Conservation (phyloP, 768 basidiomycete species). For the Russula abietina region DNA sequence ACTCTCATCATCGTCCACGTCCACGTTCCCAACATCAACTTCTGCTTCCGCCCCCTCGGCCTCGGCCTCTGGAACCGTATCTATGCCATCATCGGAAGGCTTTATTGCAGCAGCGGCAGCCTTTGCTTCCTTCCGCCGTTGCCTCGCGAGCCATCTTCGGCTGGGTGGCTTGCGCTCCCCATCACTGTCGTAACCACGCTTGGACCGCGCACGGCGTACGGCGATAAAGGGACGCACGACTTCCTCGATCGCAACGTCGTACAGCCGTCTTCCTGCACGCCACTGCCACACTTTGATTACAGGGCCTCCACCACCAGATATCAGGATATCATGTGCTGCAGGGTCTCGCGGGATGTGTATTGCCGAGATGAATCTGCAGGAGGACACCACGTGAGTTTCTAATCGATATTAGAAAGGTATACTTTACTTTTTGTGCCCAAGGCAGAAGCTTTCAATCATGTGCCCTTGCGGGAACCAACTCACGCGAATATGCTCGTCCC, state of each 20-base stretch:
- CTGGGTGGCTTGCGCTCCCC: constrained; percentile 24
- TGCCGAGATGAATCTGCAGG: constrained; percentile 71
- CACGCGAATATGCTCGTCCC: constrained; percentile 93
- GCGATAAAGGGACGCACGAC: constrained; percentile 36
- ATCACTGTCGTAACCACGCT: constrained; percentile 26
- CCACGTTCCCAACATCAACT: constrained; percentile 23
- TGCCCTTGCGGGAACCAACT: constrained; percentile 87
- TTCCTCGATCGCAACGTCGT: constrained; percentile 45
- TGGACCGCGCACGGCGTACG: constrained; percentile 33
- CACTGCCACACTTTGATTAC: constrained; percentile 76
- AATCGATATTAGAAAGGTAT: background rate
- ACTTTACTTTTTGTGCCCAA: constrained; percentile 72
- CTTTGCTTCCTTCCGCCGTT: constrained; percentile 25
- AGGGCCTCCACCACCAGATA: constrained; percentile 88
- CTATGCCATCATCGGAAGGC: background rate
- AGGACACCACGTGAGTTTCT: background rate
- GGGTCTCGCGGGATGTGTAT: constrained; percentile 55
- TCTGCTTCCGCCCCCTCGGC: constrained; percentile 5
- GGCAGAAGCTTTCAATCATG: constrained; percentile 78
- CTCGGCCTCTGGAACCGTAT: background rate
- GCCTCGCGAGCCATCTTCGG: constrained; percentile 20
- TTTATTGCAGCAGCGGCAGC: background rate
- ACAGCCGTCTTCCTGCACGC: constrained; percentile 51
- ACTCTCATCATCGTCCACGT: constrained; percentile 27
- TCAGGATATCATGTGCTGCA: constrained; percentile 39